These are phyloP conservation scores for Skeletonema costatum DNA, from an alignment of 108 stramenopile species.

Conservation along the genomic window DNA sequence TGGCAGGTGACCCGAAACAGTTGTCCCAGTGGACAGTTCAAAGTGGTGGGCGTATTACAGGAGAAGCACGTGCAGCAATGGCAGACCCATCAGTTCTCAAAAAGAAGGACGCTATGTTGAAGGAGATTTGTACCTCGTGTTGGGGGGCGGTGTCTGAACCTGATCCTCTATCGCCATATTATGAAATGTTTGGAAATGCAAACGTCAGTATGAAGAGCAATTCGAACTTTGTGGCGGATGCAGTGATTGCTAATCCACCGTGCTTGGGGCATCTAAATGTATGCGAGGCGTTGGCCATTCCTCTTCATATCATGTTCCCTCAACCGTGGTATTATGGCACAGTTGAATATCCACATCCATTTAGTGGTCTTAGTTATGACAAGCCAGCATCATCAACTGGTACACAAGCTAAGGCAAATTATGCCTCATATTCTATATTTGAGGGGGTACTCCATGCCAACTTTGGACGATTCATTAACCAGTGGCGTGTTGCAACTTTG, in stretches of 20 bases:
- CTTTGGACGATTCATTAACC: constrained; percentile 42
- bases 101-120: constrained; percentile 65
- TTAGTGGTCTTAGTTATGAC: constrained; percentile 59
- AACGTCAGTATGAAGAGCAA: neutral
- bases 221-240: constrained; percentile 69
- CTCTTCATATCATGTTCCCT: constrained; percentile 87
- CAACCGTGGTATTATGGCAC: constrained; percentile 85
- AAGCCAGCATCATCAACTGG: constrained; percentile 1
- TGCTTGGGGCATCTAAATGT: constrained; percentile 82
- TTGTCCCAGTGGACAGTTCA: constrained; percentile 65
- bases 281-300: constrained; percentile 81
- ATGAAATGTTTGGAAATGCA: constrained; percentile 8
- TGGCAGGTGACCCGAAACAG: constrained; percentile 81
- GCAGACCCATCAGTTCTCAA: constrained; percentile 47
- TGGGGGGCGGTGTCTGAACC: constrained; percentile 73
- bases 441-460: constrained; percentile 41
- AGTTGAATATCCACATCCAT: constrained; percentile 78
- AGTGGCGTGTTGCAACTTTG: constrained; percentile 47
- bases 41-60: constrained; percentile 63
- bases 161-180: constrained; percentile 48
- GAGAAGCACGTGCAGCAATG: constrained; percentile 38
- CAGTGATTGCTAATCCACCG: constrained; percentile 85
- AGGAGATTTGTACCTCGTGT: constrained; percentile 56
- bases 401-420: constrained; percentile 16
- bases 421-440: constrained; percentile 51